Evolutionary conservation across 257 asterid species (phyloP).

Genomic region (Eustoma russellianum): DNA sequence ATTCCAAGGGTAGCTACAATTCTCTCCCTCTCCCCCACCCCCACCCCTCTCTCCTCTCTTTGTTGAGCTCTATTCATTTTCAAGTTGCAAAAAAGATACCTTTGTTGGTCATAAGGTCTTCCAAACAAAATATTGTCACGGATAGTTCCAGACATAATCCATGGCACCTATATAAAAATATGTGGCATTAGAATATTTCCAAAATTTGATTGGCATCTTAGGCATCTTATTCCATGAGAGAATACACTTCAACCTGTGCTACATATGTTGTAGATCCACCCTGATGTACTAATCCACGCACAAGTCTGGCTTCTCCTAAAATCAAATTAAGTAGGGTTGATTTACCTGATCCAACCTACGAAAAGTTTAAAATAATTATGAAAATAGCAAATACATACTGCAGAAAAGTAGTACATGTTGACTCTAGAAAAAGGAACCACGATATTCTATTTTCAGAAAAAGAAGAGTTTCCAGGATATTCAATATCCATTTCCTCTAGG

Average conservation of each 20-base stretch:
- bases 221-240: conserved; percentile 4
- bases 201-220: conserved; percentile 8
- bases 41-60: too few species aligned
- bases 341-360: conserved; percentile 96
- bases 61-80: too few species aligned
- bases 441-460: too few species aligned
- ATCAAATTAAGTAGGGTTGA: conserved; percentile 72
- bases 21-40: too few species aligned
- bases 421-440: too few species aligned
- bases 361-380: conserved; percentile 3
- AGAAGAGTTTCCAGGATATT: too few species aligned
- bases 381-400: too few species aligned
- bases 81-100: conserved; percentile 27
- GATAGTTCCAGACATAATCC: conserved; percentile 90
- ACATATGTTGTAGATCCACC: conserved; percentile 70
- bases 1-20: too few species aligned
- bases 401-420: too few species aligned
- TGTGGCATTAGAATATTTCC: conserved; percentile 5
- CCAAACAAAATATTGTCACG: conserved; percentile 92
- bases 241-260: conserved; percentile 60
- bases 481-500: too few species aligned
- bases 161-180: conserved; percentile 54
- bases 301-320: conserved; percentile 65
- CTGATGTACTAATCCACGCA: conserved; percentile 43
- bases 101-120: conserved; percentile 45